Percentiles rank a stretch among this genome's conserved stretches.
phyloP scores from a whole-genome alignment of 352 stramenopile genomes.

The Aphanomyces cochlioides region DNA sequence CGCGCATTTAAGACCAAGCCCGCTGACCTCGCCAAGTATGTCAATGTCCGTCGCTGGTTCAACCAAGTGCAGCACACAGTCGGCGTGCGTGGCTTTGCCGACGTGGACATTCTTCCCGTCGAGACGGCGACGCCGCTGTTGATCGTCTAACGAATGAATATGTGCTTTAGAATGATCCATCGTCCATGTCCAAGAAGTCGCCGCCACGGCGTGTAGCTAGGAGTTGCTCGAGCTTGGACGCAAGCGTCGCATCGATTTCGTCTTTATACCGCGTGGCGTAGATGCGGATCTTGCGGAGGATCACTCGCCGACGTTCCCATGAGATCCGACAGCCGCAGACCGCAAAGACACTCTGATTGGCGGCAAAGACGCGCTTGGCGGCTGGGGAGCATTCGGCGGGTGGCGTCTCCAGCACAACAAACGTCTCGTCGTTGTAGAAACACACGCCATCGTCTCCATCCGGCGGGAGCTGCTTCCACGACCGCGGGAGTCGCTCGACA shows the following conservation, averaged over 20 bases:
- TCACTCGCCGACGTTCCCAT: constrained; percentile 15
- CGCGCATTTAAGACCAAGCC: constrained; percentile 41
- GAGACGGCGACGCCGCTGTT: constrained; percentile 14
- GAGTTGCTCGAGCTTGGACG: neutral
- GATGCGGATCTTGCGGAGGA: constrained; percentile 14
- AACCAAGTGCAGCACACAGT: constrained; percentile 83
- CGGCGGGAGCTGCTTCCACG: constrained; percentile 20
- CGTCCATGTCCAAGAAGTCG: too few species aligned
- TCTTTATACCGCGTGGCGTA: constrained; percentile 25
- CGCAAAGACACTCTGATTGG: constrained; percentile 11
- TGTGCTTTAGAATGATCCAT: too few species aligned
- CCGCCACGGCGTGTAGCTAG: neutral
- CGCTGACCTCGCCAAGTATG: constrained; percentile 42
- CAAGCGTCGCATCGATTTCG: neutral
- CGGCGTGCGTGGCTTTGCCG: constrained; percentile 75
- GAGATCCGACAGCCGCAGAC: constrained; percentile 21
- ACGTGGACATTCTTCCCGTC: constrained; percentile 61
- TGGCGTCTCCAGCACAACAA: constrained; percentile 4
- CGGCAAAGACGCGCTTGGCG: constrained; percentile 19
- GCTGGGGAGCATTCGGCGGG: neutral
- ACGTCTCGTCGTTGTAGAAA: constrained; percentile 6
- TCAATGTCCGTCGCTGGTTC: constrained; percentile 76
- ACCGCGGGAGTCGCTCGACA: constrained; percentile 8
- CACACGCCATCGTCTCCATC: constrained; percentile 19
- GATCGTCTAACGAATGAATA: constrained; percentile 10